Evolutionary conservation across 176 grass and related monocot species (phyloP).

Genomic region (Carex littledalei): DNA sequence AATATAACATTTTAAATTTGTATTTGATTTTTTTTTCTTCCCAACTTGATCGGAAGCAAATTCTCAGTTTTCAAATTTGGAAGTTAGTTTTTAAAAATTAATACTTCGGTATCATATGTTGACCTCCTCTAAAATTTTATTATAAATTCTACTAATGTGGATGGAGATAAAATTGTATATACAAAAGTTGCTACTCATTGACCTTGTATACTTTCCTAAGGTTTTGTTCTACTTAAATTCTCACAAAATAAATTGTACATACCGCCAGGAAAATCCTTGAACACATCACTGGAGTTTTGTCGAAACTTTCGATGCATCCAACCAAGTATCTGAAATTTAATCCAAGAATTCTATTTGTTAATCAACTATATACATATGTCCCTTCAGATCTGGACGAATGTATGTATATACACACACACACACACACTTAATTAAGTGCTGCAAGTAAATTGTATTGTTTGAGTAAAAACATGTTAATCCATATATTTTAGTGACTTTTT

Average conservation of each 20-base stretch:
- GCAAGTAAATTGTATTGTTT: neutral
- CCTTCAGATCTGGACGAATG: no score
- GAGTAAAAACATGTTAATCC: neutral
- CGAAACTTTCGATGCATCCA: constrained; percentile 97
- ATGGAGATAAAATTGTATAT: neutral
- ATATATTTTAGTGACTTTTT: neutral
- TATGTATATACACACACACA: neutral
- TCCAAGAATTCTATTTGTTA: neutral
- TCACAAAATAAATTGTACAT: neutral
- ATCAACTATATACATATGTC: neutral
- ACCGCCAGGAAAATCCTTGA: constrained; percentile 74
- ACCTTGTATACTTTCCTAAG: neutral
- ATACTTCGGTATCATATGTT: neutral
- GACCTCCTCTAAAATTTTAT: neutral
- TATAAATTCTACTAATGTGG: neutral
- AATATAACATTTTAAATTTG: no score
- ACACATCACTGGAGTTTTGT: constrained; percentile 58
- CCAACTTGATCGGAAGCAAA: no score
- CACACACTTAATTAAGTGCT: neutral
- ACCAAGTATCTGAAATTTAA: constrained; percentile 55
- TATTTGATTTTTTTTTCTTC: no score
- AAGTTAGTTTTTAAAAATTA: neutral
- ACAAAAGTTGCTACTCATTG: neutral
- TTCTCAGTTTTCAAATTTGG: neutral
- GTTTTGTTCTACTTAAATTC: neutral